Base-by-base conservation (phyloP, 768 basidiomycete genomes). In the Lanmaoa rubissima region DNA sequence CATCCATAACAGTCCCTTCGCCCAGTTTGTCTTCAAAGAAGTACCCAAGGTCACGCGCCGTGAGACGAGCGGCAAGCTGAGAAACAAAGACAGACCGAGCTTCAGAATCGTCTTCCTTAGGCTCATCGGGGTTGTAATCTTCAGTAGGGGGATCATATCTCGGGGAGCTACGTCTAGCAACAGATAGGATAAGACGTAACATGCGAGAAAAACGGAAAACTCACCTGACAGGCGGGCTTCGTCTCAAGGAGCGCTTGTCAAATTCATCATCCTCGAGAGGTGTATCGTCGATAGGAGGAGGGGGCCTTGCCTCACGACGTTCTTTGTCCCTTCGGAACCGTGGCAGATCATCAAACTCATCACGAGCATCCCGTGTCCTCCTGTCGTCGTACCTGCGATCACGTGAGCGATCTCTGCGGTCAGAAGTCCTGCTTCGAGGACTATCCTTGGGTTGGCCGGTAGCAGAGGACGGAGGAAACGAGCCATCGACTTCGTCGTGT, bases 11-110 rank as follows among this genome's bases (percentile, higher is more conserved):
- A 19, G 90, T 85, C 38, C 88, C 88, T 76, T 94, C 91, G 21
- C 95, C 96, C 44, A 98, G 80, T 71, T 95, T 92, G 70, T 96
- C 91, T 79, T 98, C 96, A 69, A 99, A 98, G 79, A 99, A 99
- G 76, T 94, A 92, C 62, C 95, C 95, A 75, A 99, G 79, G 78
- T 99, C 97, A 71, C 94, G 86, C 65, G 95, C 94, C 57, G 95
- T 98, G 71, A 98, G 85, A 69, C 94, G 88, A 59, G 94, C 94
- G 66, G 97, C 93, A 71, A 99, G 87, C 77, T 98, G 97, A 66
- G 95, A 96, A 70, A 97, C 94, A 76, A 98, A 98, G 64, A 98
- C 93, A 66, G 97, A 98, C 74, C 97, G 90, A 69, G 92, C 89
- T 85, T 98, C 97, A 54, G 93, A 94, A 69, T 98, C 96, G 70